A percentile compares a stretch with the other conserved stretches of the same genome.
These are phyloP conservation scores for Saccharomyces jurei DNA, from an alignment of 805 yeast species.

Conservation along the genomic window DNA sequence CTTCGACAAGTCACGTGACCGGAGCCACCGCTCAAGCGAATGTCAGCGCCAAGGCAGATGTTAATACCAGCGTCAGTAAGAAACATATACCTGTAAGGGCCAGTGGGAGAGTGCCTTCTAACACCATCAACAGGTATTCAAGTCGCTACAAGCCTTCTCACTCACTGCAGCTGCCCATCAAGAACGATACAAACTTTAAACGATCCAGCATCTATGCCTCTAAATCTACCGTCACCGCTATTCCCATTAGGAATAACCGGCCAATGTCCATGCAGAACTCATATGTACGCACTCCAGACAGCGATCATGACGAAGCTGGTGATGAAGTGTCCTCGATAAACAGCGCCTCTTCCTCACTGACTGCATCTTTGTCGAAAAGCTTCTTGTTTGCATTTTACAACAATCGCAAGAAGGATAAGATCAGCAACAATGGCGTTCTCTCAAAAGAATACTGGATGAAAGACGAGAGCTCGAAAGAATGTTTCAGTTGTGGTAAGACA, in stretches of 20 bases:
- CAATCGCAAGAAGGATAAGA: constrained; percentile 20
- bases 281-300: neutral
- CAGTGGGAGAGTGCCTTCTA: neutral
- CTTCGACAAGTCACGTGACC: neutral
- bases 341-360: constrained; percentile 35
- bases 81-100: neutral
- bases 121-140: neutral
- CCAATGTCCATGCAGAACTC: constrained; percentile 5
- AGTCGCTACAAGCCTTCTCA: neutral
- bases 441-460: constrained; percentile 89
- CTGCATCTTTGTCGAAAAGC: constrained; percentile 36
- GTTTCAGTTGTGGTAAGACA: constrained; percentile 71
- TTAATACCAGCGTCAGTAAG: neutral
- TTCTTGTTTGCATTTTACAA: constrained; percentile 36
- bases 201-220: constrained; percentile 31
- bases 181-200: constrained; percentile 21
- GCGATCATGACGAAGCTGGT: constrained; percentile 22
- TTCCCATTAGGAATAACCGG: constrained; percentile 23
- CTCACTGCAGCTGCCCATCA: constrained; percentile 18
- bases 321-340: constrained; percentile 31
- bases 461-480: constrained; percentile 83
- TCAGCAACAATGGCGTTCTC: constrained; percentile 21
- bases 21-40: neutral
- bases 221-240: constrained; percentile 28
- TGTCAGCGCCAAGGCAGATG: neutral